Evolutionary conservation across 352 stramenopile species (phyloP), one percentile per base, ranked within the genome.

Genomic region (Globisporangium sylvaticum): DNA sequence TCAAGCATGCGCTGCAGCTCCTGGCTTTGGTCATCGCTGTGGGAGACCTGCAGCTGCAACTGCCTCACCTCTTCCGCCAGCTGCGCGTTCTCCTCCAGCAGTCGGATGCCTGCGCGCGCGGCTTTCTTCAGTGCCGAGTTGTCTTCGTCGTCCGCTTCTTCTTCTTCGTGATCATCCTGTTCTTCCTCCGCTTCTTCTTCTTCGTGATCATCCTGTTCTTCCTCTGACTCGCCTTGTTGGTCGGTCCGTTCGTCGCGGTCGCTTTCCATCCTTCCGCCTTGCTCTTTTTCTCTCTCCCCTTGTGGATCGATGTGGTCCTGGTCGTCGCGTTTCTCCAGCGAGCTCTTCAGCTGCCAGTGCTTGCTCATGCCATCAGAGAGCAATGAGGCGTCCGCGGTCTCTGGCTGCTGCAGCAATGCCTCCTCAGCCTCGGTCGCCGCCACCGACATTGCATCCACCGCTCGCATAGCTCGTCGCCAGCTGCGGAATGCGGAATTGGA

Each of bases 1-100:
- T 70, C 69, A 14, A 90, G 62, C 46, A 80, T 58, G 25, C 67
- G 71, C 24, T 75, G 65, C 34, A 88, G 55, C 8, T 74, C 77
- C 1, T 59, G 60, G 29, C 81, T 79, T 44, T 90, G 78, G 8
- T 72, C 67, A 34, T 81, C 62, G 27, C 68, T 32, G 27, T 75
- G 75, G 24, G 65, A 42, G 22, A 78, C 64, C 34, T 88, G 81
- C 20, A 81, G 62, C 46, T 84, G 73, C n/a, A 89, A 39, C 2
- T 81, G 72, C 39, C 62, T 60, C 57, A 89, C 67, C 54, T 91
- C 83, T 39, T 90, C 81, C 10, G 76, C 71, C 27, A 92, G 78
- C 52, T 89, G 81, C 34, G 75, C 80, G 64, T 92, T 90, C 62
- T 92, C 84, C 59, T 90, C 84, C 25, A 92, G 34, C 46, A 92